These are phyloP conservation scores for Calophaca sinica DNA, from an alignment of 306 rosid species.

Conservation along the genomic window DNA sequence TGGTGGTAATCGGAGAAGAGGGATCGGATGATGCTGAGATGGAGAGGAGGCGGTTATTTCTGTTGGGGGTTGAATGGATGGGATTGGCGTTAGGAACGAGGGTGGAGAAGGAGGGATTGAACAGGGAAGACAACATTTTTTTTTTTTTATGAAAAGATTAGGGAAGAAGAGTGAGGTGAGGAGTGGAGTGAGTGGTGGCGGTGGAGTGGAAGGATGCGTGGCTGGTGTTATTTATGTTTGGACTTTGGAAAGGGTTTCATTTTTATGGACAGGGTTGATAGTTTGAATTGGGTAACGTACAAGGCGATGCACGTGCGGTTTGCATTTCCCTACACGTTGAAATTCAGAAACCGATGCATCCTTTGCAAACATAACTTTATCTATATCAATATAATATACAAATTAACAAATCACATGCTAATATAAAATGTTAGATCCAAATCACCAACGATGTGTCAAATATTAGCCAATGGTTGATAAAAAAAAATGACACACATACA, in stretches of 20 bases:
- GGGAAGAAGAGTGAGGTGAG: background rate
- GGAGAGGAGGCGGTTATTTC: conserved; percentile 21
- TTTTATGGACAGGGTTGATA: background rate
- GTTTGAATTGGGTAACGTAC: background rate
- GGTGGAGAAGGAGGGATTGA: conserved; percentile 57
- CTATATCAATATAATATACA: too few species aligned
- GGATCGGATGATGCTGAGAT: conserved; percentile 23
- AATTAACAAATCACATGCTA: too few species aligned
- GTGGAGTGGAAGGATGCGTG: background rate
- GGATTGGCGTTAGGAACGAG: conserved; percentile 46
- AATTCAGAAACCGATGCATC: too few species aligned
- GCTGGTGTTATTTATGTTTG: background rate
- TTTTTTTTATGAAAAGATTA: background rate
- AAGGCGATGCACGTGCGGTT: background rate
- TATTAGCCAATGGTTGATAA: too few species aligned
- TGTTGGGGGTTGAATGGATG: background rate
- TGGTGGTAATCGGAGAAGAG: background rate
- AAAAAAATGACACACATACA: too few species aligned
- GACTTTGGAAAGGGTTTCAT: background rate
- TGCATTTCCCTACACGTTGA: background rate
- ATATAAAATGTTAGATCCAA: too few species aligned
- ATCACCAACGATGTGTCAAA: too few species aligned
- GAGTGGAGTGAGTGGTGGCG: background rate
- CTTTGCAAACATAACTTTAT: too few species aligned
- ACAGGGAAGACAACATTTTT: conserved; percentile 43